phyloP scores from a whole-genome alignment of 2,329 filamentous ascomycete genomes.

The Amphichorda felina region DNA sequence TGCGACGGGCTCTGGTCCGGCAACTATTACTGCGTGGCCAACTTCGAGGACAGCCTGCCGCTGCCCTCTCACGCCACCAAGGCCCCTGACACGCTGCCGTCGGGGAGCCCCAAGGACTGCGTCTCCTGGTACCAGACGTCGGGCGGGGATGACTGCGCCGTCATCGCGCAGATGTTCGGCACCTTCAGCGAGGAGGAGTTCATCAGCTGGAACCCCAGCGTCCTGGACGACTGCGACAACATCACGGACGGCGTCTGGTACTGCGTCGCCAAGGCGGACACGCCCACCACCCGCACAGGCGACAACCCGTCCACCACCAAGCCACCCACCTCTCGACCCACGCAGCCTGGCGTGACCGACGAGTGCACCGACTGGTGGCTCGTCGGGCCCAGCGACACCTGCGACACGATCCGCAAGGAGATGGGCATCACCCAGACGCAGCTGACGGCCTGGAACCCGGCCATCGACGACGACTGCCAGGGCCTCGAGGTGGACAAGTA shows the following conservation, averaged over 20 bases:
- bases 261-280: not conserved
- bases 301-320: not conserved
- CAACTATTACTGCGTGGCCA: conserved; percentile 11
- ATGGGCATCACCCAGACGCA: not conserved
- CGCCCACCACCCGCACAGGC: not conserved
- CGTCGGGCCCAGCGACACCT: not conserved
- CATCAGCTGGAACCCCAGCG: conserved; percentile 4
- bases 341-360: not conserved
- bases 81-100: not conserved
- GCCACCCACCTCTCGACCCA: not conserved
- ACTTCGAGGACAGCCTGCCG: not conserved
- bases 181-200: not conserved
- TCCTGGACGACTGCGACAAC: not conserved
- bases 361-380: not conserved
- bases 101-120: not conserved
- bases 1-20: conserved; percentile 11
- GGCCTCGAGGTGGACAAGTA: not conserved
- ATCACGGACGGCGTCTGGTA: not conserved
- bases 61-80: not conserved
- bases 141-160: not conserved
- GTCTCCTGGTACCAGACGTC: not conserved
- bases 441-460: conserved; percentile 2
- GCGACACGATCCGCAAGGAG: not conserved
- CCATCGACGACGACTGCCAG: conserved; percentile 15
- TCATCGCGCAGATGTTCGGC: not conserved